Percentiles rank a stretch among this genome's conserved stretches.
These are phyloP conservation scores for Penicillium chermesinum DNA, from an alignment of 495 filamentous ascomycete genomes.

Conservation along the genomic window DNA sequence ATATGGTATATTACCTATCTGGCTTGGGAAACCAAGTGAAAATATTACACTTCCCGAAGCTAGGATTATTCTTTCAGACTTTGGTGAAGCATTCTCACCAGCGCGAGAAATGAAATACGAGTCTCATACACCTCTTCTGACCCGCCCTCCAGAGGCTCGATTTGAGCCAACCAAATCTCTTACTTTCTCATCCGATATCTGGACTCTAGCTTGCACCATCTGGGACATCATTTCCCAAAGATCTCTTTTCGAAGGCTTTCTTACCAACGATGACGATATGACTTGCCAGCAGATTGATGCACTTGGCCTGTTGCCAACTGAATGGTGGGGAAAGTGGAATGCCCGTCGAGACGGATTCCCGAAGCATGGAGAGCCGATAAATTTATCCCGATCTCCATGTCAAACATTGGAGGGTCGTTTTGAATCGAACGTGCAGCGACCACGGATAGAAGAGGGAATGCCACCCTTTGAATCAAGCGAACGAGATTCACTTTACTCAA, in stretches of 20 bases:
- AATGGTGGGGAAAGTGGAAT: not conserved
- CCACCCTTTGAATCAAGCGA: not conserved
- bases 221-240: not conserved
- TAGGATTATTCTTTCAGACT: slow-evolving; percentile 26
- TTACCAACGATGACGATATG: not conserved
- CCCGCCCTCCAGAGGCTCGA: not conserved
- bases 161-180: not conserved
- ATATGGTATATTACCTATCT: slow-evolving; percentile 11
- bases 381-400: not conserved
- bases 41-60: slow-evolving; percentile 17
- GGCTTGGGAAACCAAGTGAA: slow-evolving; percentile 17
- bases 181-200: not conserved
- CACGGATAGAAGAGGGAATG: not conserved
- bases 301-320: not conserved
- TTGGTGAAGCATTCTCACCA: slow-evolving; percentile 20
- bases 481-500: not conserved
- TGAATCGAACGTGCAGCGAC: not conserved
- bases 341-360: not conserved
- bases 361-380: not conserved
- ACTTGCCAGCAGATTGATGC: not conserved
- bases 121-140: not conserved
- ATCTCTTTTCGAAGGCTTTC: not conserved
- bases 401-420: not conserved
- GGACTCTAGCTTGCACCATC: not conserved
- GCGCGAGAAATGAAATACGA: not conserved